Evolutionary conservation across 225 moss, liverwort and hornwort species (phyloP).

Genomic region (Straminergon stramineum): DNA sequence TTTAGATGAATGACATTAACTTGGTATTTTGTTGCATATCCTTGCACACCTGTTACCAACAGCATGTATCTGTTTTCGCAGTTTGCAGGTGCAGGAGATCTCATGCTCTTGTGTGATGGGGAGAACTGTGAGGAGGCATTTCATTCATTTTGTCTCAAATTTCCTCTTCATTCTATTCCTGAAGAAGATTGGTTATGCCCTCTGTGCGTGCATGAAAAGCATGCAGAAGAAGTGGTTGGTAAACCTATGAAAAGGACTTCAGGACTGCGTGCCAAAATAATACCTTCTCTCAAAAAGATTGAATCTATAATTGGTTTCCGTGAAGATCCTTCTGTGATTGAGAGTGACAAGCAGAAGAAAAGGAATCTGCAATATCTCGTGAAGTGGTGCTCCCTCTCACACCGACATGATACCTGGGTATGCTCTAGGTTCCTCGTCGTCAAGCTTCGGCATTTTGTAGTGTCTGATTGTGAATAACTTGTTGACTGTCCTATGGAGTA

Average conservation of each 20-base stretch:
- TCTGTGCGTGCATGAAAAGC: slow-evolving; percentile 34
- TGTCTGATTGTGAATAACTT: not conserved
- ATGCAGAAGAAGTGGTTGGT: not conserved
- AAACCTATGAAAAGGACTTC: slow-evolving; percentile 25
- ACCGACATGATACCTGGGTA: slow-evolving; percentile 89
- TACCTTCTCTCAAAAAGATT: slow-evolving; percentile 46
- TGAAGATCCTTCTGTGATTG: slow-evolving; percentile 25
- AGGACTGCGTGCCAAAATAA: slow-evolving; percentile 13
- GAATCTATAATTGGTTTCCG: slow-evolving; percentile 59
- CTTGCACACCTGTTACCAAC: not conserved
- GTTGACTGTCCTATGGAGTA: not conserved
- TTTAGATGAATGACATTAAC: not conserved
- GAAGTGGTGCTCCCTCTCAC: slow-evolving; percentile 76
- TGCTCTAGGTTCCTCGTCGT: not conserved
- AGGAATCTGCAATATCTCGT: slow-evolving; percentile 55
- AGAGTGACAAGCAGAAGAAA: slow-evolving; percentile 4
- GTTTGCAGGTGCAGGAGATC: slow-evolving; percentile 70
- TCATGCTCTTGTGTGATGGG: slow-evolving; percentile 80
- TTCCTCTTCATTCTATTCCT: slow-evolving; percentile 59
- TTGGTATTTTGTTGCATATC: not conserved
- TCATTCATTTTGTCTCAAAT: slow-evolving; percentile 80
- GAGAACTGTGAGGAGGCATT: slow-evolving; percentile 61
- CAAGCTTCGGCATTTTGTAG: not conserved
- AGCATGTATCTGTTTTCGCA: slow-evolving; percentile 18
- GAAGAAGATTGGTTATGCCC: slow-evolving; percentile 84